Evolutionary conservation across 176 grass and related monocot species (phyloP).

Genomic region (Oryza nivara): DNA sequence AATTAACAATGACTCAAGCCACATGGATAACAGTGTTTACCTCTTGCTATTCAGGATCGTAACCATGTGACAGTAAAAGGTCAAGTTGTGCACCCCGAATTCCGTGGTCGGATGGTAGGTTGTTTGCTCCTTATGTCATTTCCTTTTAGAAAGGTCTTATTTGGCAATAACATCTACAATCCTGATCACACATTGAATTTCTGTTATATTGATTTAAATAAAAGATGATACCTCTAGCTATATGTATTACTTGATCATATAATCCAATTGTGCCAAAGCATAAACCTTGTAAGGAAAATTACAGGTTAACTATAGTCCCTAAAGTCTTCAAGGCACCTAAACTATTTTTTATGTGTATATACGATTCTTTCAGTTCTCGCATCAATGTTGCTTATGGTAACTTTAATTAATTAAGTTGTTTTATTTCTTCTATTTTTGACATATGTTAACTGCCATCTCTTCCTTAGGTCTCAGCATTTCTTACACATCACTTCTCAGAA

Average conservation of each 20-base stretch:
- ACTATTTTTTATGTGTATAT: constrained; percentile 2
- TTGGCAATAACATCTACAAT: constrained; percentile 28
- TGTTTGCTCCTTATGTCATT: constrained; percentile 21
- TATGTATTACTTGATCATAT: no score
- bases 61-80: constrained; percentile 75
- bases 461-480: constrained; percentile 82
- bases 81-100: constrained; percentile 82
- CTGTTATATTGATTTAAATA: no score
- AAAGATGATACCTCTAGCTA: no score
- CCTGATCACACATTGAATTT: constrained; percentile 19
- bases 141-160: not conserved
- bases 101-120: constrained; percentile 96
- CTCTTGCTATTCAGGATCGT: constrained; percentile 73
- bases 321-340: no score
- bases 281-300: no score
- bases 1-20: constrained; percentile 1
- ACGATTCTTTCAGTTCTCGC: constrained; percentile 29
- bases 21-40: constrained; percentile 44
- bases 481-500: constrained; percentile 86
- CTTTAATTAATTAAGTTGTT: not conserved
- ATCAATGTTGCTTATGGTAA: constrained; percentile 22
- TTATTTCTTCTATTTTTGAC: constrained; percentile 10
- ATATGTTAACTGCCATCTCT: constrained; percentile 24
- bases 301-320: no score
- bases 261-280: no score